A percentile compares a stretch with the other conserved stretches of the same genome.
Evolutionary conservation across 2,329 filamentous ascomycete species (phyloP).

Genomic region (Cladosporium sp.): DNA sequence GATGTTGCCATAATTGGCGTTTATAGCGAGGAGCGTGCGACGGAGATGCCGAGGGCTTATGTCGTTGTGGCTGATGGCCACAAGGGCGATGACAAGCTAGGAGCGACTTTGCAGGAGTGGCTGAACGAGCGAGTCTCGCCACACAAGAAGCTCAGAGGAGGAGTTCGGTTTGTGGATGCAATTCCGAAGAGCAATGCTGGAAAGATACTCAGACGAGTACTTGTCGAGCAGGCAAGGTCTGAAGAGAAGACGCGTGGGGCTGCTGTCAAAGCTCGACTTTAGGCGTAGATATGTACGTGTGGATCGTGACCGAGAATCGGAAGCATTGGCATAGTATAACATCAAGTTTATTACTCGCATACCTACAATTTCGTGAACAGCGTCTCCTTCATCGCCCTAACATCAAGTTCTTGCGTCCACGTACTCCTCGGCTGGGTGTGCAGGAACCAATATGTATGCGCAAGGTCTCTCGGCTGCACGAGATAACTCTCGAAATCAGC

Average conservation of each 20-base stretch:
- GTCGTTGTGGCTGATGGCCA: conserved; percentile 43
- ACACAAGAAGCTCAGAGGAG: conserved; percentile 51
- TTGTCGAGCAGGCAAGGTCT: conserved; percentile 46
- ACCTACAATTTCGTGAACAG: background rate
- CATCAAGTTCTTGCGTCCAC: conserved; percentile 33
- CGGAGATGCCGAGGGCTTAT: conserved; percentile 50
- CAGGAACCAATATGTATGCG: conserved; percentile 28
- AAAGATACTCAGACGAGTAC: conserved; percentile 51
- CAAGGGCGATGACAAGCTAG: conserved; percentile 34
- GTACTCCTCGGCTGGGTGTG: conserved; percentile 32
- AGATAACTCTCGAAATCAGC: conserved; percentile 22
- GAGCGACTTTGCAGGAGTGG: conserved; percentile 46
- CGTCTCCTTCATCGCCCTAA: conserved; percentile 28
- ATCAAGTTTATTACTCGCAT: too few relatives aligned
- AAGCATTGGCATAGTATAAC: too few relatives aligned
- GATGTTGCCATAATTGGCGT: conserved; percentile 51
- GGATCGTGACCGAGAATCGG: too few relatives aligned
- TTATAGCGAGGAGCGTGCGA: conserved; percentile 48
- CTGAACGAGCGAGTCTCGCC: conserved; percentile 48
- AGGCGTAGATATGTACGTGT: conserved; percentile 16
- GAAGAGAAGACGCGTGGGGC: conserved; percentile 46
- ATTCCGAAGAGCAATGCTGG: conserved; percentile 52
- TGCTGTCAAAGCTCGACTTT: conserved; percentile 45
- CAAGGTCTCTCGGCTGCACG: conserved; percentile 23
- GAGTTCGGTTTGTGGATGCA: conserved; percentile 49